Evolutionary conservation across 495 filamentous ascomycete species (phyloP).

Genomic region (Talaromyces wortmannii): DNA sequence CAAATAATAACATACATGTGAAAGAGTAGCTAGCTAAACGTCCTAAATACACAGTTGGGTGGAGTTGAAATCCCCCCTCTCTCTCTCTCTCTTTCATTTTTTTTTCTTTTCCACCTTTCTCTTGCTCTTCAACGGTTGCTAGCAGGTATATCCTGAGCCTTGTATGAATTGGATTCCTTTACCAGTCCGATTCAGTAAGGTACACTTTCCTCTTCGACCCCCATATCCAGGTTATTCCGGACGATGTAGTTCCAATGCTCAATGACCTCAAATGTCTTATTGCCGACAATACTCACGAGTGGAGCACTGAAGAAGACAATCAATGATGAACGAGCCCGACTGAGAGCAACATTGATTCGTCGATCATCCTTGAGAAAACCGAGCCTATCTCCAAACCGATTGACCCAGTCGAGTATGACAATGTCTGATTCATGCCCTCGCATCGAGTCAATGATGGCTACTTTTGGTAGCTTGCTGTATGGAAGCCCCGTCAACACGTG

Average conservation of each 20-base stretch:
- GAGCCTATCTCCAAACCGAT: not conserved
- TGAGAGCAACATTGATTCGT: not conserved
- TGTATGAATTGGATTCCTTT: not conserved
- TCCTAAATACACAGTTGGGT: too few species aligned
- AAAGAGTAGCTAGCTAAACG: too few species aligned
- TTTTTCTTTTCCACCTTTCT: too few species aligned
- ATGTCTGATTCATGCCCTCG: not conserved
- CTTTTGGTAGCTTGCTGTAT: not conserved
- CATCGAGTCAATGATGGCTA: slow-evolving; percentile 1
- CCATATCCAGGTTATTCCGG: not conserved
- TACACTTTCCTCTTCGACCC: not conserved
- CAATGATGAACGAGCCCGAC: not conserved
- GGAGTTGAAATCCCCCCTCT: too few species aligned
- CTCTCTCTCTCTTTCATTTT: too few species aligned
- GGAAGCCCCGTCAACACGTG: not conserved
- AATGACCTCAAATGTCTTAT: not conserved
- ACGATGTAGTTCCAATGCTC: not conserved
- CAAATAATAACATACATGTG: too few species aligned
- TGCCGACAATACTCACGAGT: not conserved
- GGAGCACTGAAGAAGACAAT: not conserved
- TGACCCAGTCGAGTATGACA: not conserved
- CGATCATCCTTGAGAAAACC: not conserved
- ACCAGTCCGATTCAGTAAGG: too few species aligned
- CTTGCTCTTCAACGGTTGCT: too few species aligned
- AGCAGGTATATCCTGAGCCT: too few species aligned